Evolutionary conservation across 306 rosid species (phyloP), one percentile per base, ranked within the genome.

Genomic region (Sindora glabra): DNA sequence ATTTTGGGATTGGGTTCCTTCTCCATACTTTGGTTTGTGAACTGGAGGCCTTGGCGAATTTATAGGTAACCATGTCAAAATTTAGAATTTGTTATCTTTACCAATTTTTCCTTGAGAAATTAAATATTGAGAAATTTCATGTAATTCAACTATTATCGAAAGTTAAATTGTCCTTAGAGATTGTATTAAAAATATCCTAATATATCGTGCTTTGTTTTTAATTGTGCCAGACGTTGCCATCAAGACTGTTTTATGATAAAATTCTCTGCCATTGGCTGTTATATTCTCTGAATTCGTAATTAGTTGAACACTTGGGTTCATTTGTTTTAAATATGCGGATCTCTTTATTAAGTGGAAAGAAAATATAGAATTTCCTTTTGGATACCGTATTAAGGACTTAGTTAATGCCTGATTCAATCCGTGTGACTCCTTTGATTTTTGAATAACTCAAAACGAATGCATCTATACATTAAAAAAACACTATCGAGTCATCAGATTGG

Each of bases 1-100:
- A 68, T 80, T 71, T 64, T 94, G 75, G 97, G 90, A 33, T 73
- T 79, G 6, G 95, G 86, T 70, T 89, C 99, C 11, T 84, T 89
- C 71, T 78, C 77, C 61, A 78, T 94, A 57, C 94, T 94, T 0
- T 94, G 99, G 99, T 83, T 87, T 68, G 97, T 94, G 36, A 94
- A 94, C 65, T 94, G 99, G 99, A 84, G 99, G 74, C 99, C 99
- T 5, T 94, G 99, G 99, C 80, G 99, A 80, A 89, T 94, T 79
- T 94, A 94, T 55, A 94, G 99, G 99, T 94, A 72, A n/a, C 11
- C 25, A 9, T 26, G 4, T 59, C 0, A 2, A 6, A 48, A 5
- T 59, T 57, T 32, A 23, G 32, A 50, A 57, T 38, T 13, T 30
- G 37, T 40, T 8, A 18, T 61, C 30, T 48, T 37, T 56, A 10